Percentiles rank a stretch among this genome's conserved stretches.
Evolutionary conservation across 345 rosid genomes (phyloP).

Genomic region (Gynandropsis gynandra): DNA sequence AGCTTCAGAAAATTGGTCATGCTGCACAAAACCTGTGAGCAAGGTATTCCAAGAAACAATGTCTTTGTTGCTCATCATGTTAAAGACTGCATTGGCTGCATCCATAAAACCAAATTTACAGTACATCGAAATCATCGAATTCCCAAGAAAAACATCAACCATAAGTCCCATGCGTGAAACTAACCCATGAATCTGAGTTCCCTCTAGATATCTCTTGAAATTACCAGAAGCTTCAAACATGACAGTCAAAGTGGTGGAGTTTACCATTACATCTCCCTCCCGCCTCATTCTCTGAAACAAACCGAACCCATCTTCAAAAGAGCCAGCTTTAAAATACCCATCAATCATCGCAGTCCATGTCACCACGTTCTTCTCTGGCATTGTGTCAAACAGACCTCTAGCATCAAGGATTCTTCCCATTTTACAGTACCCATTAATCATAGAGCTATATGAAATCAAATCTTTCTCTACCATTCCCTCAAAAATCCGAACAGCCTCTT

Average conservation of each 20-base stretch:
- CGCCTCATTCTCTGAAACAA: constrained; percentile 58
- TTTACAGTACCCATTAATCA: constrained; percentile 77
- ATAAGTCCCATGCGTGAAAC: constrained; percentile 38
- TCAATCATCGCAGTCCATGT: constrained; percentile 75
- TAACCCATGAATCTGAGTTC: constrained; percentile 57
- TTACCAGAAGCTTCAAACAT: constrained; percentile 59
- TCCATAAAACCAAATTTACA: constrained; percentile 39
- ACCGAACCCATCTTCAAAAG: constrained; percentile 48
- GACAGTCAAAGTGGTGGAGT: constrained; percentile 51
- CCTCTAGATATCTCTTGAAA: constrained; percentile 37
- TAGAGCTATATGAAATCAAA: constrained; percentile 60
- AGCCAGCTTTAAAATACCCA: constrained; percentile 60
- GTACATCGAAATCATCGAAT: constrained; percentile 63
- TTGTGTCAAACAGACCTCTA: constrained; percentile 41
- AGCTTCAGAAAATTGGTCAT: constrained; percentile 44
- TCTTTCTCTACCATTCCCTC: constrained; percentile 50
- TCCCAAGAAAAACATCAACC: constrained; percentile 51
- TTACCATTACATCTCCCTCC: constrained; percentile 39
- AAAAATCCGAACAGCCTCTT: constrained; percentile 51
- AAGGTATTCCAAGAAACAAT: constrained; percentile 70
- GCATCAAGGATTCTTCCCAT: constrained; percentile 47
- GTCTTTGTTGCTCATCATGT: constrained; percentile 38
- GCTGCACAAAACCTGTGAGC: constrained; percentile 51
- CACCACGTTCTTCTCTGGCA: constrained; percentile 61
- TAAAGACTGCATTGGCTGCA: constrained; percentile 44